Percentiles rank a stretch among this genome's conserved stretches.
Evolutionary conservation across 176 grass and related monocot species (phyloP).

Genomic region (Triticum urartu): DNA sequence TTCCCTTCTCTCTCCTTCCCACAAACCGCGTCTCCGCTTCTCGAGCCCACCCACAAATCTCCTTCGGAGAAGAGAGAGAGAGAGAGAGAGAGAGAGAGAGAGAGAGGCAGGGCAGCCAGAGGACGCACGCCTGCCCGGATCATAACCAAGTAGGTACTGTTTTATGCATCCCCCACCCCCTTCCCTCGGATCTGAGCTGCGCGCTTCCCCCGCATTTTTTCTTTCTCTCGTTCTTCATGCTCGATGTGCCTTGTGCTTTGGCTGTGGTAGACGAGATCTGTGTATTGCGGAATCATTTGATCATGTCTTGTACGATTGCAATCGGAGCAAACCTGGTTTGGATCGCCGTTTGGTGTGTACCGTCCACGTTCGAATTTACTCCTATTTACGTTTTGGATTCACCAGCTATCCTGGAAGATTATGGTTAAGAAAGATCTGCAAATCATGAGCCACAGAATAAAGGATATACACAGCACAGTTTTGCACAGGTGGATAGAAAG

Average conservation of each 20-base stretch:
- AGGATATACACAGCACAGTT: too few species aligned
- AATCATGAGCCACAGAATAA: too few species aligned
- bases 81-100: not conserved
- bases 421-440: too few species aligned
- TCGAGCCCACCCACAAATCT: not conserved
- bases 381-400: not conserved
- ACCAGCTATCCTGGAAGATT: too few species aligned
- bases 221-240: not conserved
- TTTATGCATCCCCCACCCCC: not conserved
- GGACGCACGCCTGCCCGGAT: not conserved
- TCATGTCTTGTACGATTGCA: not conserved
- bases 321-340: not conserved
- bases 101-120: not conserved
- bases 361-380: not conserved
- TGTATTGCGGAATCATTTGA: not conserved
- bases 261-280: not conserved
- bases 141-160: not conserved
- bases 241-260: not conserved
- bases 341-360: not conserved
- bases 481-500: too few species aligned
- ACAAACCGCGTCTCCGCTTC: not conserved
- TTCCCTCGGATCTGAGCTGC: not conserved
- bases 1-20: not conserved
- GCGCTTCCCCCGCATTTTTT: not conserved
- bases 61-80: not conserved